Conservation (phyloP, 139 green algal species). For the Choricystis sp. region DNA sequence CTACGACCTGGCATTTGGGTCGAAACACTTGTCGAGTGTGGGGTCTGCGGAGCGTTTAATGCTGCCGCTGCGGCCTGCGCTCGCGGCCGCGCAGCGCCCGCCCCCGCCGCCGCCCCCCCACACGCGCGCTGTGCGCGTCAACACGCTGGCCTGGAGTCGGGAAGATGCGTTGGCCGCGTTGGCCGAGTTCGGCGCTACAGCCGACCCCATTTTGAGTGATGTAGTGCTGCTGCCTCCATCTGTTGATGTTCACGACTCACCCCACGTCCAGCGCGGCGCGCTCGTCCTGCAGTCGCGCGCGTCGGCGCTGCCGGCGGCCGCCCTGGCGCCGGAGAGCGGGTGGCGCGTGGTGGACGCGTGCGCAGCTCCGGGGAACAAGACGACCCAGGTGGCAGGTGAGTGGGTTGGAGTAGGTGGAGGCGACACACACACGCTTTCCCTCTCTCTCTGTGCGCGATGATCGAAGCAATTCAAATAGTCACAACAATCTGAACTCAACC, state of each 20-base stretch:
- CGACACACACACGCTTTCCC: too few relatives aligned
- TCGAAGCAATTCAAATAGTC: background rate
- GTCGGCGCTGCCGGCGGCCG: constrained; percentile 76
- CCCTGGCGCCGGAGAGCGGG: constrained; percentile 46
- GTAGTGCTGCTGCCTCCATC: constrained; percentile 67
- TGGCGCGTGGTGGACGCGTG: constrained; percentile 84
- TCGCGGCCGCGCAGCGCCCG: constrained; percentile 14
- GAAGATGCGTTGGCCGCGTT: constrained; percentile 31
- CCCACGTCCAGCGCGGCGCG: constrained; percentile 46
- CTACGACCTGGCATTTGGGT: constrained; percentile 68
- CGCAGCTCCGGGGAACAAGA: constrained; percentile 96
- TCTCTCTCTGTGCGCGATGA: too few relatives aligned
- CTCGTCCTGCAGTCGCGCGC: constrained; percentile 69
- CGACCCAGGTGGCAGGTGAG: constrained; percentile 67
- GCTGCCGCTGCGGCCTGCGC: constrained; percentile 5
- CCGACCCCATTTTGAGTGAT: constrained; percentile 49
- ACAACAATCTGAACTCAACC: background rate
- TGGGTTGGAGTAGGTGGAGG: background rate
- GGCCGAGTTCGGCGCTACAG: background rate
- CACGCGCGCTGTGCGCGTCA: constrained; percentile 46
- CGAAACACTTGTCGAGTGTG: too few relatives aligned
- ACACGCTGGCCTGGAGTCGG: constrained; percentile 45
- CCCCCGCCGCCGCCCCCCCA: constrained; percentile 8
- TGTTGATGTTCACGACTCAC: constrained; percentile 75
- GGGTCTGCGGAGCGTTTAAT: constrained; percentile 13